phyloP scores from a whole-genome alignment of 345 rosid genomes.

The Acer yangbiense region DNA sequence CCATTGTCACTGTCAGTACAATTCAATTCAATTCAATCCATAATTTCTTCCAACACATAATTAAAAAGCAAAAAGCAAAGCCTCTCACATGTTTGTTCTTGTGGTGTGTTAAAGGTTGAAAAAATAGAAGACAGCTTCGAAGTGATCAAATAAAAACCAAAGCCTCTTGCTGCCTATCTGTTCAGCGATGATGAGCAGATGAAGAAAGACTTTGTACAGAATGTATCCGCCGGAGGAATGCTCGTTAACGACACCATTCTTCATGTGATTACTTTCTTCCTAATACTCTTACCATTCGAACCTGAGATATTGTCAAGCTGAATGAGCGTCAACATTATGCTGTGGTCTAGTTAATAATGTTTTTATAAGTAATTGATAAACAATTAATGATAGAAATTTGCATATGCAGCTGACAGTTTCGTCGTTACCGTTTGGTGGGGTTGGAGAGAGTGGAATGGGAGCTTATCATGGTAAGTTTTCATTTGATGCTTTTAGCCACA shows the following conservation, averaged over 20 bases:
- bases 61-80: too few species aligned
- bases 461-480: slow-evolving; percentile 87
- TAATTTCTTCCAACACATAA: too few species aligned
- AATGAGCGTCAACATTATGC: slow-evolving; percentile 42
- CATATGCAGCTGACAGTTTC: slow-evolving; percentile 53
- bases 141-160: slow-evolving; percentile 46
- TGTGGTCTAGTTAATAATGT: too few species aligned
- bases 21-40: not conserved
- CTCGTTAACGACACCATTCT: slow-evolving; percentile 64
- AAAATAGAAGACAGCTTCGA: slow-evolving; percentile 37
- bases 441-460: slow-evolving; percentile 91
- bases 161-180: slow-evolving; percentile 68
- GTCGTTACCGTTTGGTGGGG: slow-evolving; percentile 84
- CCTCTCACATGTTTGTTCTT: not conserved
- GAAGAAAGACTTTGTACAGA: slow-evolving; percentile 53
- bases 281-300: not conserved
- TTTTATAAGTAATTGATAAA: too few species aligned
- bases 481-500: slow-evolving; percentile 88
- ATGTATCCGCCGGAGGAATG: slow-evolving; percentile 71
- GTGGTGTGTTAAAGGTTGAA: slow-evolving; percentile 33
- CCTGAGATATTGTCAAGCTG: too few species aligned
- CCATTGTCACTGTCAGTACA: slow-evolving; percentile 47
- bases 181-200: slow-evolving; percentile 62
- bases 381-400: too few species aligned
- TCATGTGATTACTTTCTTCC: slow-evolving; percentile 43